phyloP scores from a whole-genome alignment of 2,329 filamentous ascomycete species.

The Alternaria ventricosa region DNA sequence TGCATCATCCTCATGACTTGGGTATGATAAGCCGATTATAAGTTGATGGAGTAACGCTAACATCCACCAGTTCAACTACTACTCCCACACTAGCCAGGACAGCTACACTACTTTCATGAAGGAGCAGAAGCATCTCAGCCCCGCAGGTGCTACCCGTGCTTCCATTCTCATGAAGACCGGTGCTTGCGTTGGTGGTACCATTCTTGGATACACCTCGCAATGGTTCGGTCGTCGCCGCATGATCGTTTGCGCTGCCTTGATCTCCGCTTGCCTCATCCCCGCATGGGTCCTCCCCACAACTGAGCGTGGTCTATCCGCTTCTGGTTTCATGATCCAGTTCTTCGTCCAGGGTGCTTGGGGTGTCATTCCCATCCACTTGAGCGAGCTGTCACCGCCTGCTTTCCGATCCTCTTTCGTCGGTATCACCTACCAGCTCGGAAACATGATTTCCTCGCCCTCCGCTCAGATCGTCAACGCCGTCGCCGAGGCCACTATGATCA shows the following conservation, averaged over 20 bases:
- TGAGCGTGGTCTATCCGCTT: conserved; percentile 66
- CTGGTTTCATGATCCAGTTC: conserved; percentile 72
- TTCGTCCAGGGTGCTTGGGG: conserved; percentile 55
- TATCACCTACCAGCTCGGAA: conserved; percentile 75
- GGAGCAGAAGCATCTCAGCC: conserved; percentile 71
- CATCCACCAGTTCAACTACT: conserved; percentile 60
- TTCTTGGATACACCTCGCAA: conserved; percentile 77
- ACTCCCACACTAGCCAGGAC: conserved; percentile 81
- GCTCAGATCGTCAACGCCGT: conserved; percentile 81
- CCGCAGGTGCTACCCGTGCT: conserved; percentile 70
- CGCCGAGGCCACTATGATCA: conserved; percentile 63
- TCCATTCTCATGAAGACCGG: conserved; percentile 84
- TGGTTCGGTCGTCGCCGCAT: conserved; percentile 75
- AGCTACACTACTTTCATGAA: conserved; percentile 84
- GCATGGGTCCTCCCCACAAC: conserved; percentile 72
- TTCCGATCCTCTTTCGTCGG: conserved; percentile 76
- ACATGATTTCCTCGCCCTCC: conserved; percentile 74
- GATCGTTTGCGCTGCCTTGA: conserved; percentile 66
- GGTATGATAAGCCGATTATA: conserved; percentile 32
- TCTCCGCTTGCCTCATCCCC: conserved; percentile 69
- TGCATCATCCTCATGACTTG: conserved; percentile 80
- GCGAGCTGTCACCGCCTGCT: conserved; percentile 73
- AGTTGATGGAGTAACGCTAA: conserved; percentile 4
- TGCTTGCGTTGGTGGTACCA: conserved; percentile 74
- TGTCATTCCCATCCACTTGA: conserved; percentile 69